phyloP scores from a whole-genome alignment of 305 asterid species.

The Lippia alba region DNA sequence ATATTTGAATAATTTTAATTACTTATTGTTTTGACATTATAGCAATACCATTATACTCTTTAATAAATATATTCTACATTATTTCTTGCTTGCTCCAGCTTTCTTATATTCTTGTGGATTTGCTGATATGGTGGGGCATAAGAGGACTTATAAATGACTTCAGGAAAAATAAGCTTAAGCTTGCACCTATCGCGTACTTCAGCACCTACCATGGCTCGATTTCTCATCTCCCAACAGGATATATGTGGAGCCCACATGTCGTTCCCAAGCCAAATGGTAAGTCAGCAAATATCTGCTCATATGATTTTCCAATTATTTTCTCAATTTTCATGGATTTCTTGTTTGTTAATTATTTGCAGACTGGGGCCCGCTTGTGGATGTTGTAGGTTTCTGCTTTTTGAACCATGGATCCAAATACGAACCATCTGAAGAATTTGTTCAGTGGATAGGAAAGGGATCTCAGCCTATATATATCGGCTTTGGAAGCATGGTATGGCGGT shows the following conservation, averaged over 20 bases:
- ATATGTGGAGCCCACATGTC: conserved; percentile 96
- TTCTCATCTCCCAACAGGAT: conserved; percentile 96
- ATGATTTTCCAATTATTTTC: conserved; percentile 6
- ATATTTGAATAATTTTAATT: conserved; percentile 32
- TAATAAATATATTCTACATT: conserved; percentile 16
- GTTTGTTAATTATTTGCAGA: conserved; percentile 57
- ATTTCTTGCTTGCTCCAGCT: conserved; percentile 62
- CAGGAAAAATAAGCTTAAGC: conserved; percentile 90
- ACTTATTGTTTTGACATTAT: neutral
- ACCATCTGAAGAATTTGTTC: conserved; percentile 72
- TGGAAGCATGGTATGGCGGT: conserved; percentile 87
- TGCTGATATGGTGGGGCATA: conserved; percentile 98
- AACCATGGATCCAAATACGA: conserved; percentile 74
- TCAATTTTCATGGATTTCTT: neutral
- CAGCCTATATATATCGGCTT: conserved; percentile 89
- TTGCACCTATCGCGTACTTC: conserved; percentile 94
- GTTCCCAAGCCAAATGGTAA: conserved; percentile 95
- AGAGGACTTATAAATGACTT: conserved; percentile 88
- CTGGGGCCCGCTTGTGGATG: conserved; percentile 95
- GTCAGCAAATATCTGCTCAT: conserved; percentile 3
- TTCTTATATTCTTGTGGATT: conserved; percentile 95
- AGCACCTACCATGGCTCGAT: conserved; percentile 91
- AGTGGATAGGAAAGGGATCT: conserved; percentile 81
- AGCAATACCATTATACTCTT: conserved; percentile 10
- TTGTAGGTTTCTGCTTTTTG: conserved; percentile 91